phyloP scores from a whole-genome alignment of 345 rosid genomes.

The Dimocarpus longan region DNA sequence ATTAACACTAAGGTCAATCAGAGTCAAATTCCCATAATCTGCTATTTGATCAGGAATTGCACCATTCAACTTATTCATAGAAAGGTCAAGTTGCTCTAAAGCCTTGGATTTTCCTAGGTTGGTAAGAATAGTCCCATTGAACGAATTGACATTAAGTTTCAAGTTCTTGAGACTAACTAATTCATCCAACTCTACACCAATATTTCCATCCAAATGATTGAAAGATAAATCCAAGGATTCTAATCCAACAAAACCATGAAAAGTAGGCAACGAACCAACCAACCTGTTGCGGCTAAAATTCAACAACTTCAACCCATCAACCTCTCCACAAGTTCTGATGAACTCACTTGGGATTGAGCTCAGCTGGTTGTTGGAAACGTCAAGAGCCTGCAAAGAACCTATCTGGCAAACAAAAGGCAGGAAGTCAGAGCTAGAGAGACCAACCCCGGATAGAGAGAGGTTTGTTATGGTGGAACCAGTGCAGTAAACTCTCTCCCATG shows the following conservation, averaged over 20 bases:
- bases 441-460: constrained; percentile 43
- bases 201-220: constrained; percentile 40
- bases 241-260: constrained; percentile 50
- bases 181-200: constrained; percentile 46
- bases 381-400: constrained; percentile 55
- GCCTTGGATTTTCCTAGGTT: constrained; percentile 33
- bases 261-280: constrained; percentile 46
- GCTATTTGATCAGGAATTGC: not conserved
- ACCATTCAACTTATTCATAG: constrained; percentile 41
- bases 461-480: constrained; percentile 35
- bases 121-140: constrained; percentile 51
- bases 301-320: constrained; percentile 47
- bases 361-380: constrained; percentile 54
- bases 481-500: constrained; percentile 62
- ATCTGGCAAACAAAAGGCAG: constrained; percentile 53
- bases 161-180: constrained; percentile 50
- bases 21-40: too few species aligned
- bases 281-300: constrained; percentile 56
- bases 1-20: constrained; percentile 51
- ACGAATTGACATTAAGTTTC: constrained; percentile 41
- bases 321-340: constrained; percentile 41
- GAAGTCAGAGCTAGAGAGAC: constrained; percentile 41
- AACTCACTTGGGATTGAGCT: constrained; percentile 52
- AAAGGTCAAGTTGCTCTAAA: constrained; percentile 57
- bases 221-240: constrained; percentile 61